Base-by-base conservation (phyloP, 164 flowering plant genomes). In the Houttuynia cordata region DNA sequence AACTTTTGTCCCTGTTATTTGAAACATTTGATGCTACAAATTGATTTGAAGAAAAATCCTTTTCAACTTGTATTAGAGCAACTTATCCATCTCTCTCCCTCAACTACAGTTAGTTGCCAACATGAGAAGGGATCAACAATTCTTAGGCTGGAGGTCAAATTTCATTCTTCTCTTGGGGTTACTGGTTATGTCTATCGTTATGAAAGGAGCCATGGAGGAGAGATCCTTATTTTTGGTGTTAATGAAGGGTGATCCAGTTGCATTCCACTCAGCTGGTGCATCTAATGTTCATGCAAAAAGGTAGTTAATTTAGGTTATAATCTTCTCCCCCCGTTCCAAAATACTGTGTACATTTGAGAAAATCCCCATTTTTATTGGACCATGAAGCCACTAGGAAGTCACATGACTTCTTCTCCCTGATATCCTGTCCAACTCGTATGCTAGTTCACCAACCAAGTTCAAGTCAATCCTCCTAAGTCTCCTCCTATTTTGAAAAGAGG, bases 201-300 rank as follows among this genome's bases (percentile, higher is more conserved):
- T 54, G 21, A 34, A 37, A 39, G 59, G 47, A 52, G 57, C 58
- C 34, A 77, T 77, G 45, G 91, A 79, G 67, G 74, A 80, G 17
- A 67, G 71, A 70, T 65, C 66, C 8, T 69, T 84, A 40, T 87
- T 80, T 64, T 64, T 87, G 62, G 95, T 85, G 61, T 60, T 85
- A 56, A 63, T 85, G 77, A 87, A 91, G 68, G 95, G 79, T 55
- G 81, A 82, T 0, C 78, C 91, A 0, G 76, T 79, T 61, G 94
- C 87, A 24, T 88, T 88, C 67, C 76, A 55, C 65, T 75, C 56
- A 51, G 68, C 20, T 24, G 24, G 41, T 15, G 51, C 7, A 3
- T 57, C 64, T 24, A 53, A 24, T n/a, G 42, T 67, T 57, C 57
- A 61, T 50, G 65, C 47, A 67, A 52, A 30, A 30, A 30, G 57